Percentiles rank a stretch among this genome's conserved stretches.
Conservation (phyloP, 441 rosid species). For the Adansonia rubrostipa region DNA sequence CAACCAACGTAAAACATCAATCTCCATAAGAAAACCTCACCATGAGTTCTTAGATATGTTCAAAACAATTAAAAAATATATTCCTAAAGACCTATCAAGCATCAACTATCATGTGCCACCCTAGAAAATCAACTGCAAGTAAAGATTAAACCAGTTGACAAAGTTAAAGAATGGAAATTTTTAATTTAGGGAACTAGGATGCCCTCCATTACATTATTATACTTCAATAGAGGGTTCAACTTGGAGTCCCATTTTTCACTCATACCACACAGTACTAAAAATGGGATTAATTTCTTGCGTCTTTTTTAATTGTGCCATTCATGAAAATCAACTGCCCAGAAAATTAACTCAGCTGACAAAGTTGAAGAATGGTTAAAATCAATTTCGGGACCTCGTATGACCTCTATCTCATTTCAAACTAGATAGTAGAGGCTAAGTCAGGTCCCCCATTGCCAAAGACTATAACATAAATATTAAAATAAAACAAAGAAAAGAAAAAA, state of each 20-base stretch:
- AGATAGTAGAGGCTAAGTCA: conserved; percentile 47
- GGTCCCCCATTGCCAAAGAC: conserved; percentile 30
- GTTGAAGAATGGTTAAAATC: conserved; percentile 33
- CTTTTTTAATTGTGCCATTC: conserved; percentile 23
- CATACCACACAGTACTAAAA: not conserved
- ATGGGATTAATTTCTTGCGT: not conserved
- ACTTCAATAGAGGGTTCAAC: conserved; percentile 50
- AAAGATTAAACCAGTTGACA: conserved; percentile 36
- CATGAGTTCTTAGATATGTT: not conserved
- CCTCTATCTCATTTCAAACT: conserved; percentile 41
- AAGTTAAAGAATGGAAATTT: conserved; percentile 36
- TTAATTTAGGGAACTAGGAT: conserved; percentile 40
- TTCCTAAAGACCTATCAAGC: not conserved
- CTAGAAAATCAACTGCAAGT: conserved; percentile 43
- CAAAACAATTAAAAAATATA: not conserved
- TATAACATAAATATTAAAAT: not conserved
- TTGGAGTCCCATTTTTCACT: conserved; percentile 27
- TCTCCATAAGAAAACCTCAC: not conserved
- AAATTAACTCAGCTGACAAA: conserved; percentile 38
- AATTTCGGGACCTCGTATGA: conserved; percentile 44
- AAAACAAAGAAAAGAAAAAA: not conserved
- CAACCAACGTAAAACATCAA: not conserved
- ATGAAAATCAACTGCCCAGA: conserved; percentile 41
- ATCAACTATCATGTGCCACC: conserved; percentile 32
- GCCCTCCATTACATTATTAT: conserved; percentile 33